Conservation (phyloP, 2,329 filamentous ascomycete genomes). For the Cordyceps cicadae region DNA sequence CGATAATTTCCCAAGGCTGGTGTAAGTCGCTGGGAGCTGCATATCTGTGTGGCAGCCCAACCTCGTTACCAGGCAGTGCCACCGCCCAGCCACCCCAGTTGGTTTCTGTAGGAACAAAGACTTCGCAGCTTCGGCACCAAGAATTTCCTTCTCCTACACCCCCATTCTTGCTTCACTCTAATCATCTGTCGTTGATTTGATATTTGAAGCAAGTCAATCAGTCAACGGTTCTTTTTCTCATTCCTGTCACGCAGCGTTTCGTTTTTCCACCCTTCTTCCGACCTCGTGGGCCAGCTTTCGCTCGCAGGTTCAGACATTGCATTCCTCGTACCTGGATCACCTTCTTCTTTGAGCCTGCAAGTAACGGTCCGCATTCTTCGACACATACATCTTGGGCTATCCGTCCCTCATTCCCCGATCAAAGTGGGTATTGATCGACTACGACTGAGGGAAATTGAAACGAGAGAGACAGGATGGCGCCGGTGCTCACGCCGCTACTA, state of each 20-base stretch:
- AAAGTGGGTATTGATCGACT: neutral
- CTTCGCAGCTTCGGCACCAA: neutral
- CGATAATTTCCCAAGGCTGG: neutral
- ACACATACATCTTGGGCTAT: neutral
- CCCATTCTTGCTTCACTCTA: neutral
- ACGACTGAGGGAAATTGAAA: neutral
- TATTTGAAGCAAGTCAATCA: neutral
- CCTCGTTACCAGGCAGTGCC: conserved; percentile 6
- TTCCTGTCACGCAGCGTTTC: neutral
- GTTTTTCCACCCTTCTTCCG: neutral
- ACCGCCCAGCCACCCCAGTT: conserved; percentile 3
- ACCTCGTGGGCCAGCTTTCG: neutral
- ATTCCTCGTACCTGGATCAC: neutral
- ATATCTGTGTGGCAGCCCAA: neutral
- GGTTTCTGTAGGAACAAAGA: conserved; percentile 11
- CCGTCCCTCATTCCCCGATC: neutral
- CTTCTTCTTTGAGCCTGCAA: neutral
- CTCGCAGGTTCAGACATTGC: neutral
- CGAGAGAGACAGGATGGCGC: conserved; percentile 1
- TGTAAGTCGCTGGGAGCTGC: neutral
- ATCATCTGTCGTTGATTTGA: neutral
- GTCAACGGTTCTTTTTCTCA: neutral
- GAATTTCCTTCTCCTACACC: neutral
- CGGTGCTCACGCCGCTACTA: conserved; percentile 3
- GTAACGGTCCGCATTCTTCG: neutral